Evolutionary conservation across 2,329 filamentous ascomycete species (phyloP), one percentile per base, ranked within the genome.

Genomic region (Mycosphaerella sp.): DNA sequence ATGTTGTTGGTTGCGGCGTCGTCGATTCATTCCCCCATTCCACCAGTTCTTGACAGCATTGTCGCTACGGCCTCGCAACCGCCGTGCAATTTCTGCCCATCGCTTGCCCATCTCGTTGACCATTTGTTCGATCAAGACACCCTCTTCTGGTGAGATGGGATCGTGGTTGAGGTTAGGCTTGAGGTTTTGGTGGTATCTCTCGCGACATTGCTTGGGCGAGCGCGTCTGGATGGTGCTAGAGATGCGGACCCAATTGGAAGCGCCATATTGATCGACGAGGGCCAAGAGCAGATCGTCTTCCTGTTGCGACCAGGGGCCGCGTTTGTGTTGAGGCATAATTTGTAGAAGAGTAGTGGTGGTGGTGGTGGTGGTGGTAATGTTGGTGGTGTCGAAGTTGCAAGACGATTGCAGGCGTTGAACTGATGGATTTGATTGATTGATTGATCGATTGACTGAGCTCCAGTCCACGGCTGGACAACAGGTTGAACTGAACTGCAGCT

Each of bases 21-120:
- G 80, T 66, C 90, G 83, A 74, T 95, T 95, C 79, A 91, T 87
- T 69, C 86, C 88, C 47, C 91, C 90, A 69, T 95, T 95, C 88
- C 88, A 95, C 89, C 90, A 96, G 72, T 96, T 96, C 81, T 96
- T 96, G 59, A 96, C 89, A 29, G 89, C 87, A 67, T 96, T 96
- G 75, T 96, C 91, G 70, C 90, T 95, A 66, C 91, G 85, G 60
- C 89, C 89, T 51, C 85, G 80, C 17, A 96, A 79, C 44, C 83
- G 79, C 61, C 91, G 81, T 43, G 91, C 89, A 67, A 96, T 96
- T 68, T 96, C 89, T 2, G 91, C 91, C 91, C 91, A 96, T 53
- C 87, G 83, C 75, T 90, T 92, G 58, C 90, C 90, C 75, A 89
- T 83, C 64, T 86, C 80, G 9, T 74, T 71, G 12, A 96, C 91